Percentiles rank a stretch among this genome's conserved stretches.
Conservation (phyloP, 768 basidiomycete genomes). For the Pulveroboletus frians region DNA sequence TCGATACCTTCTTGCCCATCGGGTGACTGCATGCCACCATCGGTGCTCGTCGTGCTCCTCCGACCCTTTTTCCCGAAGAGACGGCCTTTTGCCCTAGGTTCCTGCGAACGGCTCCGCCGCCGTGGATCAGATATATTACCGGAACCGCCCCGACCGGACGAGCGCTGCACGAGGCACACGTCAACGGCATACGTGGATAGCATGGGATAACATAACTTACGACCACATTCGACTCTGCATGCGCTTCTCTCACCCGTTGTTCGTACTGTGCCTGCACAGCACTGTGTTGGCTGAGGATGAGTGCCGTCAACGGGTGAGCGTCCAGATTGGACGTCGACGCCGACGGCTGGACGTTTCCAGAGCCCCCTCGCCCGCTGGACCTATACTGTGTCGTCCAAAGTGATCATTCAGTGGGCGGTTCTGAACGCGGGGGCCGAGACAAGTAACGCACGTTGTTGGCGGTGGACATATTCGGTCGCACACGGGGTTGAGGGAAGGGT, state of each 20-base stretch:
- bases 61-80: constrained; percentile 17
- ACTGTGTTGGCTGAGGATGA: constrained; percentile 19
- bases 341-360: constrained; percentile 20
- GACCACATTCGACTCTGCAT: constrained; percentile 14
- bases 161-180: constrained; percentile 9
- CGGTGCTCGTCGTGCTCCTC: background rate
- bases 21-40: background rate
- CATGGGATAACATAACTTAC: constrained; percentile 13
- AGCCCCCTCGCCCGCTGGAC: constrained; percentile 24
- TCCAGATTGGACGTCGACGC: constrained; percentile 2
- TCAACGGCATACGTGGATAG: background rate
- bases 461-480: background rate
- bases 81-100: background rate
- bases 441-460: background rate
- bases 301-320: constrained; percentile 21
- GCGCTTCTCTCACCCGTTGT: constrained; percentile 6
- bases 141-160: constrained; percentile 25
- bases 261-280: constrained; percentile 15
- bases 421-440: background rate
- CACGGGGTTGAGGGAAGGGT: background rate
- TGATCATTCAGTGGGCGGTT: background rate
- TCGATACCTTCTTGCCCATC: background rate
- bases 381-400: constrained; percentile 3
- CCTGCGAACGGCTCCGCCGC: constrained; percentile 9
- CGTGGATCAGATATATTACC: constrained; percentile 21